Evolutionary conservation across 148 eudicot species (phyloP).

Genomic region (Polygonum aviculare): DNA sequence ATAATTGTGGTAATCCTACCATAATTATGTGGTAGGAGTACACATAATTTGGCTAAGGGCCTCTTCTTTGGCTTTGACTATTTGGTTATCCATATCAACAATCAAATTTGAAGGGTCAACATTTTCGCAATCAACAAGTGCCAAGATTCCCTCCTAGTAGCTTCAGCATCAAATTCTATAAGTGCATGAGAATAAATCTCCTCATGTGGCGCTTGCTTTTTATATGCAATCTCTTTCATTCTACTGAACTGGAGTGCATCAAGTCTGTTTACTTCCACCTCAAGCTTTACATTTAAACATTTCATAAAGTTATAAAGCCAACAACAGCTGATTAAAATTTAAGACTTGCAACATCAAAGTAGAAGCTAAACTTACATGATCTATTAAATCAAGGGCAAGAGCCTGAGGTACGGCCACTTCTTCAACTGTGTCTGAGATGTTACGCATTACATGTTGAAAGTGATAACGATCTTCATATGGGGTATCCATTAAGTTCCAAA

Average conservation of each 20-base stretch:
- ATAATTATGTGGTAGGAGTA: too few relatives aligned
- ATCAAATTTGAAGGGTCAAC: background rate
- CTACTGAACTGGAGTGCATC: slow-evolving; percentile 76
- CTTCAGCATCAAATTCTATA: slow-evolving; percentile 49
- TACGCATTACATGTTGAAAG: slow-evolving; percentile 47
- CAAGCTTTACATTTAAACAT: slow-evolving; percentile 39
- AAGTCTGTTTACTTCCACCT: slow-evolving; percentile 61
- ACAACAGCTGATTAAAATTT: background rate
- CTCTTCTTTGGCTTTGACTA: slow-evolving; percentile 79
- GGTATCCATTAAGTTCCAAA: slow-evolving; percentile 67
- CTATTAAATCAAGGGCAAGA: slow-evolving; percentile 43
- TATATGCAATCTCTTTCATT: slow-evolving; percentile 86
- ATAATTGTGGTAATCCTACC: too few relatives aligned
- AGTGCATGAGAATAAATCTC: slow-evolving; percentile 75
- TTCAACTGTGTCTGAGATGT: slow-evolving; percentile 49
- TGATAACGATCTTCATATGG: slow-evolving; percentile 53
- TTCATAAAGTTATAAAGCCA: background rate
- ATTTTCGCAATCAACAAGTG: slow-evolving; percentile 72
- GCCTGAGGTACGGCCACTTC: slow-evolving; percentile 47
- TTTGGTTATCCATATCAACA: slow-evolving; percentile 18
- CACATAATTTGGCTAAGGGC: slow-evolving; percentile 51
- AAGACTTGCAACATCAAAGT: background rate
- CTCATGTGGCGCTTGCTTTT: slow-evolving; percentile 76
- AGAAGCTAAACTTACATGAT: slow-evolving; percentile 25
- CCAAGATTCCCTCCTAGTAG: slow-evolving; percentile 43